These are phyloP conservation scores for Emergomyces orientalis DNA, from an alignment of 2,329 filamentous ascomycete genomes.

Conservation along the genomic window DNA sequence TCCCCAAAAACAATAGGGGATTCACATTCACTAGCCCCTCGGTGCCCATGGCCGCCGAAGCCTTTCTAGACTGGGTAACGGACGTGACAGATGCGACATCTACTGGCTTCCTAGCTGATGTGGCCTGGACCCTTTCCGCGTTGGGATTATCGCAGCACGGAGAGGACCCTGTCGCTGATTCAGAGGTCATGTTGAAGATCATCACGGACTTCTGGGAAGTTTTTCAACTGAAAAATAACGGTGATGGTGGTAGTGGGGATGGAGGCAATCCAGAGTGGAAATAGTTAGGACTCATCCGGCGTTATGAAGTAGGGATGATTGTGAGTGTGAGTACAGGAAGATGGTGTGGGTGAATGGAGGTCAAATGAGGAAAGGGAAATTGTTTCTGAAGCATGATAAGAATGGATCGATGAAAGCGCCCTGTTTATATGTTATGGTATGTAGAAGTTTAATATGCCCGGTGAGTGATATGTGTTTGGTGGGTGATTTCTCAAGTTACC, in stretches of 20 bases:
- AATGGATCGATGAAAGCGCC: too few species aligned
- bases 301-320: not conserved
- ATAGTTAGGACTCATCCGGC: not conserved
- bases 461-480: not conserved
- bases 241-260: not conserved
- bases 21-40: slow-evolving; percentile 14
- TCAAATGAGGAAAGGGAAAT: not conserved
- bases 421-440: not conserved
- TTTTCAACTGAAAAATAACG: slow-evolving; percentile 9
- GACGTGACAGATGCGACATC: slow-evolving; percentile 15
- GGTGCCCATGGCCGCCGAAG: slow-evolving; percentile 12
- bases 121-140: slow-evolving; percentile 14
- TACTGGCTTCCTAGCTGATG: slow-evolving; percentile 14
- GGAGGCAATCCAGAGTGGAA: not conserved
- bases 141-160: slow-evolving; percentile 13
- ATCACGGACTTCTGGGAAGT: slow-evolving; percentile 14
- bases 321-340: not conserved
- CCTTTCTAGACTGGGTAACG: slow-evolving; percentile 17
- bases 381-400: too few species aligned
- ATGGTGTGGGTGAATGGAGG: not conserved
- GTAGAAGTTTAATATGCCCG: not conserved
- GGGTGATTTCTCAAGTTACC: too few species aligned
- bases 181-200: slow-evolving; percentile 10
- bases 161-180: slow-evolving; percentile 11
- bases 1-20: slow-evolving; percentile 9